Conservation (phyloP, 2,329 filamentous ascomycete species). For the Cyclaneusma minus region DNA sequence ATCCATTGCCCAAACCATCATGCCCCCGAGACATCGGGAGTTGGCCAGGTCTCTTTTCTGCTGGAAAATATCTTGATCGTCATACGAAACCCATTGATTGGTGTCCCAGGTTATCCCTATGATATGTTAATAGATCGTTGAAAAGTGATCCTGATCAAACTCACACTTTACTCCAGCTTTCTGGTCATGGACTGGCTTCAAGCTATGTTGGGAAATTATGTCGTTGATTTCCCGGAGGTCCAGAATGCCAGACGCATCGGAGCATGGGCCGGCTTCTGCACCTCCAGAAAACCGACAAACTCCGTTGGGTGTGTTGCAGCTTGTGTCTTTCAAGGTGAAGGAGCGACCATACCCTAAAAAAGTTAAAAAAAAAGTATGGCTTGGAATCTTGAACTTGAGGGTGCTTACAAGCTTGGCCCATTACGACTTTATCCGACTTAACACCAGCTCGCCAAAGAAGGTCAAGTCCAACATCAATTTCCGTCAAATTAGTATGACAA, state of each 20-base stretch:
- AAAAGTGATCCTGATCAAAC: neutral
- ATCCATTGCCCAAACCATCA: conserved; percentile 15
- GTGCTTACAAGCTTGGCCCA: too few relatives aligned
- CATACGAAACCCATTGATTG: conserved; percentile 18
- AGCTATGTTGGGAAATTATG: conserved; percentile 11
- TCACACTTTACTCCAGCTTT: conserved; percentile 9
- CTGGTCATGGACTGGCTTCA: conserved; percentile 11
- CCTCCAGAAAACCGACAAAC: conserved; percentile 10
- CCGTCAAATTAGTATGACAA: conserved; percentile 29
- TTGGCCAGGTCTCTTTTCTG: conserved; percentile 14
- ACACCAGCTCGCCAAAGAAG: conserved; percentile 29
- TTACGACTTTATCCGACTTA: conserved; percentile 22
- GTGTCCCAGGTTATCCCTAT: conserved; percentile 11
- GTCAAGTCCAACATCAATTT: conserved; percentile 24
- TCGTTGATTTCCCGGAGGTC: conserved; percentile 21
- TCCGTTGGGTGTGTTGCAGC: conserved; percentile 10
- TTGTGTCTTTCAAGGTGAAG: conserved; percentile 8
- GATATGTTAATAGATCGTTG: too few relatives aligned
- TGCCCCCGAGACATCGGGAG: conserved; percentile 12
- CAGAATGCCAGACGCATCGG: conserved; percentile 18
- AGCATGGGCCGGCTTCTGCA: conserved; percentile 15
- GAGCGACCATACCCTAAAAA: too few relatives aligned
- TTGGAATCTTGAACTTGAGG: too few relatives aligned
- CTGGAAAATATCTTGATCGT: conserved; percentile 15
- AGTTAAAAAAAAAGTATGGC: too few relatives aligned